Percentiles rank a stretch among this genome's conserved stretches.
Conservation (phyloP, 805 yeast species). For the Henningerozyma blattae region DNA sequence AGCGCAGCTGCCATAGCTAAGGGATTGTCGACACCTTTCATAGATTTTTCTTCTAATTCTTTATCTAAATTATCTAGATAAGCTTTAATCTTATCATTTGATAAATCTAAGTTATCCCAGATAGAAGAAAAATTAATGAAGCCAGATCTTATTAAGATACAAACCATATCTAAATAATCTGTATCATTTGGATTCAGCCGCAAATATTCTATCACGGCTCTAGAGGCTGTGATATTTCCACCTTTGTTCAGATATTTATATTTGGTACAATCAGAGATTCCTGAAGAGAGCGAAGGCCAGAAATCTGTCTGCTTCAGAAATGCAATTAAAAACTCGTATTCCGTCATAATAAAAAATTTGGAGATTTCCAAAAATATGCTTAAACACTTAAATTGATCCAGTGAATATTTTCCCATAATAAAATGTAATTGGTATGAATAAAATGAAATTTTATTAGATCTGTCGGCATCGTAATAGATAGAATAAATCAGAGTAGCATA, state of each 20-base stretch:
- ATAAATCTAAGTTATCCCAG: constrained; percentile 45
- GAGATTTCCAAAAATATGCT: constrained; percentile 49
- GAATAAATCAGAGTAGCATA: constrained; percentile 37
- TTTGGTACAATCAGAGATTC: constrained; percentile 23
- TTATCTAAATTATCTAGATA: constrained; percentile 35
- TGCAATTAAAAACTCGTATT: constrained; percentile 35
- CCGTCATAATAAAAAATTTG: constrained; percentile 30
- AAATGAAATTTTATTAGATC: constrained; percentile 30
- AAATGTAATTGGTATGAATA: constrained; percentile 38
- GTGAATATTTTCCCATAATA: constrained; percentile 59
- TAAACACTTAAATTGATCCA: constrained; percentile 62
- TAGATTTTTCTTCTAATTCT: constrained; percentile 42
- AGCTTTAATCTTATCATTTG: constrained; percentile 32
- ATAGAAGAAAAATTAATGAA: constrained; percentile 52
- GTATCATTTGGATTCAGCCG: constrained; percentile 6
- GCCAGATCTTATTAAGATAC: constrained; percentile 54
- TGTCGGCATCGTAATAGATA: constrained; percentile 31
- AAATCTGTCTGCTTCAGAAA: constrained; percentile 45
- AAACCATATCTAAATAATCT: constrained; percentile 29
- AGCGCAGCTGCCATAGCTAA: constrained; percentile 83
- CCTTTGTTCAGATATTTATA: constrained; percentile 31
- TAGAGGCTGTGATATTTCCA: constrained; percentile 45
- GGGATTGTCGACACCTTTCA: constrained; percentile 59
- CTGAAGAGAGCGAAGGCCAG: constrained; percentile 52
- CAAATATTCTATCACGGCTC: constrained; percentile 28